Conservation (phyloP, 495 filamentous ascomycete species). For the Diplogelasinospora grovesii region DNA sequence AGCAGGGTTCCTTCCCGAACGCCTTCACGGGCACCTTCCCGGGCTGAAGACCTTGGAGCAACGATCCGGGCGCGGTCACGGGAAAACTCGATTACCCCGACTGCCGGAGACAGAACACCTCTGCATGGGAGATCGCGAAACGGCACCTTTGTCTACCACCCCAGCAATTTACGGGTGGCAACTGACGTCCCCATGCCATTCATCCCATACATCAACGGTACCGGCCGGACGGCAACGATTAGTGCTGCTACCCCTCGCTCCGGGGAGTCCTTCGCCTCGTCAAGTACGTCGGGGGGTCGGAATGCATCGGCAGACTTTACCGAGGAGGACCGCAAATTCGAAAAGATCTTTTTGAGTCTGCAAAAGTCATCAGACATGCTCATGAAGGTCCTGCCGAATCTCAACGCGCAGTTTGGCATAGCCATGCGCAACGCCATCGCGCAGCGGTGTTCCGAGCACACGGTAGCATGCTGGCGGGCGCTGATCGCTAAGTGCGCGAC, state of each 20-base stretch:
- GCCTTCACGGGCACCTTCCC: conserved; percentile 14
- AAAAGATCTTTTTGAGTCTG: conserved; percentile 69
- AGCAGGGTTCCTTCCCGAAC: no score
- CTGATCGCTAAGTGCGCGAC: conserved; percentile 58
- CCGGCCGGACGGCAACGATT: conserved; percentile 40
- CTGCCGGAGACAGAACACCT: conserved; percentile 47
- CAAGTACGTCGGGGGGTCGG: conserved; percentile 37
- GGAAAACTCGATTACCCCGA: conserved; percentile 55
- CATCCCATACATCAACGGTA: conserved; percentile 35
- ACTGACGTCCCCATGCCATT: conserved; percentile 40
- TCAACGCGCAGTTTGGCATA: conserved; percentile 54
- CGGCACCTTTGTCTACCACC: conserved; percentile 56
- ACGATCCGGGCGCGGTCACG: conserved; percentile 39
- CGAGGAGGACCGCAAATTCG: conserved; percentile 73
- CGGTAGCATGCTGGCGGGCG: conserved; percentile 60
- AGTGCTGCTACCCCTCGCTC: conserved; percentile 65
- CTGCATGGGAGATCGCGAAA: conserved; percentile 49
- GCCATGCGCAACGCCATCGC: conserved; percentile 38
- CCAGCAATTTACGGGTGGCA: conserved; percentile 46
- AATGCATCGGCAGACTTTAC: conserved; percentile 49
- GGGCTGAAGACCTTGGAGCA: conserved; percentile 27
- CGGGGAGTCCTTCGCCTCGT: conserved; percentile 66
- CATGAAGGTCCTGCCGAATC: conserved; percentile 57
- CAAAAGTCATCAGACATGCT: conserved; percentile 59
- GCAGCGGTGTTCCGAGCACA: conserved; percentile 38